Base-by-base conservation (phyloP, 2,329 filamentous ascomycete species). In the Chaetomium sp. region DNA sequence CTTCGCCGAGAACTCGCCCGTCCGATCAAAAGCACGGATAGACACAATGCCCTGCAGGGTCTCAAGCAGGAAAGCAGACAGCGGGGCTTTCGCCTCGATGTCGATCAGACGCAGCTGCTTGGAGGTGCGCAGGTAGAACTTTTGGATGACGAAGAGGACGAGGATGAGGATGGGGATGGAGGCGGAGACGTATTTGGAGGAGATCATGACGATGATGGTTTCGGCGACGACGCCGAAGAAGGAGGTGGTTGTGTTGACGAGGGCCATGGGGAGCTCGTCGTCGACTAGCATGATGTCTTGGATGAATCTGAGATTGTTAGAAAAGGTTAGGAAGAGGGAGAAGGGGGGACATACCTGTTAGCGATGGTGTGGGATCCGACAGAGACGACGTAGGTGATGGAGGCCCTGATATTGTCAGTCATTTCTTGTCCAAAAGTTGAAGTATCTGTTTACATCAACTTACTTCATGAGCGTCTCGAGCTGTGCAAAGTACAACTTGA, bases 231-330 rank as follows among this genome's bases (percentile, higher is more conserved):
- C 55, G 27, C 55, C 55, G 32, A 57, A 57, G 33, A 53, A 53
- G 12, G 55, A 41, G n/a, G 54, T 52, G 2, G 54, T 46, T 41
- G 50, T 97, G 71, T 97, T 97, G 65, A 97, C 87, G n/a, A 84
- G 88, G 1, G 91, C 91, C 50, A 97, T 90, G 5, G 96, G 75
- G 60, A 97, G 96, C 70, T 97, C 94, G 12, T 91, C 91, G 7
- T 91, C 92, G 68, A 99, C 96, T 52, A 99, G 83, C 33, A 97
- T 81, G 66, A 99, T 97, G 34, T 56, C 54, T 14, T 56, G 54
- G 35, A 49, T 56, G 40, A 56, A 56, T 14, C 55, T 53, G 43
- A 27, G 19, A 27, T 27, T 27, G 19, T 27, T 27, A 27, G 19
- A 27, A 27, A 27, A 27, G 19, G 19, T 27, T 27, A 27, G 19